Conservation (phyloP, 257 asterid species). For the Capsicum rhomboideum region DNA sequence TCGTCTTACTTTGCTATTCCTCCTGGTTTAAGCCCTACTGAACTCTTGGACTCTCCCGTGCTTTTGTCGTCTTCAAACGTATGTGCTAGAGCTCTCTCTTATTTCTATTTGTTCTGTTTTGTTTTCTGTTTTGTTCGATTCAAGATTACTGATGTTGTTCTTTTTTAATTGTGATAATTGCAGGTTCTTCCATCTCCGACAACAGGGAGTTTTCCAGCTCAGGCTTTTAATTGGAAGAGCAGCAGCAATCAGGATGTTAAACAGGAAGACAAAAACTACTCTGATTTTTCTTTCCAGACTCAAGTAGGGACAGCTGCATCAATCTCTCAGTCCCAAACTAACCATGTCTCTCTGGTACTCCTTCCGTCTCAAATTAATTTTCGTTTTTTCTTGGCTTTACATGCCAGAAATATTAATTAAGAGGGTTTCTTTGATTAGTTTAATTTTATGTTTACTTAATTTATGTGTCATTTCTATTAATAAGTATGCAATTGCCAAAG, state of each 20-base stretch:
- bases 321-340: conserved; percentile 11
- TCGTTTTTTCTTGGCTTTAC: not conserved
- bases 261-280: conserved; percentile 27
- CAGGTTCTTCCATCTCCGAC: conserved; percentile 94
- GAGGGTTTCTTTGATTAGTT: not conserved
- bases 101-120: not conserved
- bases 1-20: conserved; percentile 81
- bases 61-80: conserved; percentile 52
- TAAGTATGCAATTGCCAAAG: not conserved
- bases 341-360: conserved; percentile 12
- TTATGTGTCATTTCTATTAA: not conserved
- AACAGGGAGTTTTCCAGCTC: conserved; percentile 60
- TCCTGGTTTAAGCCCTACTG: conserved; percentile 74
- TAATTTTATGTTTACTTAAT: not conserved
- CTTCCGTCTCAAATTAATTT: not conserved
- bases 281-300: conserved; percentile 62
- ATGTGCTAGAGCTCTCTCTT: not conserved
- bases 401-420: not conserved
- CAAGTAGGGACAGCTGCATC: not conserved
- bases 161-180: not conserved
- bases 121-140: not conserved
- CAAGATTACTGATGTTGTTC: not conserved
- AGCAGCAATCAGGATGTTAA: conserved; percentile 24
- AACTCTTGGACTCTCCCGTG: conserved; percentile 77
- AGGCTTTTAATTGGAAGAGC: conserved; percentile 44